Percentiles rank a stretch among this genome's conserved stretches.
phyloP scores from a whole-genome alignment of 2,329 filamentous ascomycete species.

The Cylindrodendrum hubeiense region DNA sequence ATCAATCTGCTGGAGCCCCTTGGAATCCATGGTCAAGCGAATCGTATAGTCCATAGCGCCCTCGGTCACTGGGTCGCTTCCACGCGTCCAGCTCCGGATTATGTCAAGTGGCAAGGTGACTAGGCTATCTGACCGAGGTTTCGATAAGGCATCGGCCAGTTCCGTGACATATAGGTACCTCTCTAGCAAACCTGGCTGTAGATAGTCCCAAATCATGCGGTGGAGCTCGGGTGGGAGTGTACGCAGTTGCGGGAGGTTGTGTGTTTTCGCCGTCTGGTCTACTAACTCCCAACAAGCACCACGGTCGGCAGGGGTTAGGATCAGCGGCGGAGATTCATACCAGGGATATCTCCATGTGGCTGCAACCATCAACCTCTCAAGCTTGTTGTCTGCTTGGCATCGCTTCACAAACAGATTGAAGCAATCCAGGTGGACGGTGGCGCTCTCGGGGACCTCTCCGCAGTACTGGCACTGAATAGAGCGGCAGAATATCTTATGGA shows the following conservation, averaged over 20 bases:
- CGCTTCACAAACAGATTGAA: not conserved
- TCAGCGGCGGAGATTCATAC: not conserved
- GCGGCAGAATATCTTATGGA: too few species aligned
- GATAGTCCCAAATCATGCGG: not conserved
- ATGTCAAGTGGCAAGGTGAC: not conserved
- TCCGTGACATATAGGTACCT: slow-evolving; percentile 2
- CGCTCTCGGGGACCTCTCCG: not conserved
- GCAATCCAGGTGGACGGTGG: slow-evolving; percentile 7
- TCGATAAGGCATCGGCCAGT: not conserved
- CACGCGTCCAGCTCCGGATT: slow-evolving; percentile 2
- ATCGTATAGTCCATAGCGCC: not conserved
- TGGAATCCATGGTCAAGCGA: not conserved
- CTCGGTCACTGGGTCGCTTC: not conserved
- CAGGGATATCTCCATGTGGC: slow-evolving; percentile 11
- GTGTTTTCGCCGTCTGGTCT: not conserved
- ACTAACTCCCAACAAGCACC: not conserved
- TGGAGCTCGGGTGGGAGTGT: not conserved
- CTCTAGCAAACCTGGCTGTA: not conserved
- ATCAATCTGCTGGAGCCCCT: slow-evolving; percentile 1
- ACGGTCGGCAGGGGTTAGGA: not conserved
- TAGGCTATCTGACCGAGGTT: not conserved
- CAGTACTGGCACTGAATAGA: not conserved
- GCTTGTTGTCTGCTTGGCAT: too few species aligned
- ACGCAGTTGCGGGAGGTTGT: not conserved
- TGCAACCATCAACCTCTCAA: not conserved